A percentile compares a stretch with the other conserved stretches of the same genome.
These are phyloP conservation scores for Rostrohypoxylon terebratum DNA, from an alignment of 495 filamentous ascomycete genomes.

Conservation along the genomic window DNA sequence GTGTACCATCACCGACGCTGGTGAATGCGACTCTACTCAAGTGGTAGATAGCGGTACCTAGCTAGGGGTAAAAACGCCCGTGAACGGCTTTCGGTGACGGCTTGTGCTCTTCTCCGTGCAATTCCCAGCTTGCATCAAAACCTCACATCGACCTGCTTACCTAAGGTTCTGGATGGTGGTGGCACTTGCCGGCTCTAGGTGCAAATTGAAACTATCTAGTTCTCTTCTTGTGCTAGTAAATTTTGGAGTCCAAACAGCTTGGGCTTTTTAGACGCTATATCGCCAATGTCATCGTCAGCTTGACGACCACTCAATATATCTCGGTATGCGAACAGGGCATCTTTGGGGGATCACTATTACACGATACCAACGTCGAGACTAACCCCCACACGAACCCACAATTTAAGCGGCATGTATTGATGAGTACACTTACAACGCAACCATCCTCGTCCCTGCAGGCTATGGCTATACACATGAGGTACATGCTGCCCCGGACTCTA, in stretches of 20 bases:
- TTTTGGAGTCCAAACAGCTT: slow-evolving; percentile 20
- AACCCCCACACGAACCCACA: slow-evolving; percentile 37
- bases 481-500: slow-evolving; percentile 14
- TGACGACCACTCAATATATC: slow-evolving; percentile 11
- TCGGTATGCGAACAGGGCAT: slow-evolving; percentile 29
- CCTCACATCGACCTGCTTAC: slow-evolving; percentile 19
- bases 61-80: slow-evolving; percentile 19
- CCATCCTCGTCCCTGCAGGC: slow-evolving; percentile 22
- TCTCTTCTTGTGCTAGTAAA: slow-evolving; percentile 29
- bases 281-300: slow-evolving; percentile 37
- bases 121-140: slow-evolving; percentile 23
- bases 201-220: background rate
- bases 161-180: slow-evolving; percentile 20
- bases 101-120: slow-evolving; percentile 17
- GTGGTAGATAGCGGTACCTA: slow-evolving; percentile 15
- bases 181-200: background rate
- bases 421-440: slow-evolving; percentile 28
- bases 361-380: slow-evolving; percentile 17
- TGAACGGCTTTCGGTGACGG: slow-evolving; percentile 13
- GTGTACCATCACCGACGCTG: slow-evolving; percentile 22
- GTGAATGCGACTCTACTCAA: slow-evolving; percentile 36
- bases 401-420: slow-evolving; percentile 25
- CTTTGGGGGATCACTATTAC: slow-evolving; percentile 23
- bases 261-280: slow-evolving; percentile 27
- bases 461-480: slow-evolving; percentile 27